phyloP scores from a whole-genome alignment of 1,284 basidiomycete species.

The Rhodotorula sp. region DNA sequence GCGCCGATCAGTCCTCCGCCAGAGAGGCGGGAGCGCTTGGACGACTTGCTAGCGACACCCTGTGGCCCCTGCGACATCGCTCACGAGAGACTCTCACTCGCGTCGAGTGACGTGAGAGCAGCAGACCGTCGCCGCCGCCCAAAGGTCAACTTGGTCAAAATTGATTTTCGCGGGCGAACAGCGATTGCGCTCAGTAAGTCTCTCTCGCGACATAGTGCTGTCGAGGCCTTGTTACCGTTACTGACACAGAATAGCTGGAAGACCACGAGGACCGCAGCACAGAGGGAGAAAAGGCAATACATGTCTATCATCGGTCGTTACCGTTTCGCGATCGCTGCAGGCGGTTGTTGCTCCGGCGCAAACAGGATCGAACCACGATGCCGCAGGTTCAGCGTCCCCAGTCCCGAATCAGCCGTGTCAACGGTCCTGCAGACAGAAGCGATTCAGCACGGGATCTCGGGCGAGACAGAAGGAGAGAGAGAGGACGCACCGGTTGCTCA shows the following conservation, averaged over 20 bases:
- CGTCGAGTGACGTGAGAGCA: not conserved
- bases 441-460: not conserved
- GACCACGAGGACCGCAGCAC: not conserved
- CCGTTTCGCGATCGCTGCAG: not conserved
- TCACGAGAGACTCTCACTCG: too few relatives aligned
- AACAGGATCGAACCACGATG: slow-evolving; percentile 1
- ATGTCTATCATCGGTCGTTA: not conserved
- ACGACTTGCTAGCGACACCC: slow-evolving; percentile 3
- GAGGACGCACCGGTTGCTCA: slow-evolving; percentile 65
- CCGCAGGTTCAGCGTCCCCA: slow-evolving; percentile 2
- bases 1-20: slow-evolving; percentile 12
- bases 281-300: not conserved
- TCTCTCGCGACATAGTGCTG: too few relatives aligned
- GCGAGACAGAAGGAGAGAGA: not conserved
- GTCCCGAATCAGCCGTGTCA: slow-evolving; percentile 4
- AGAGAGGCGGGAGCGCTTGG: not conserved
- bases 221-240: too few relatives aligned
- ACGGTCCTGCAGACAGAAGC: not conserved
- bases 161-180: too few relatives aligned
- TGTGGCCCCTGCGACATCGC: not conserved
- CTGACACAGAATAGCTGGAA: too few relatives aligned
- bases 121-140: too few relatives aligned
- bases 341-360: not conserved
- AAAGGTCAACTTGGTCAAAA: too few relatives aligned
- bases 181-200: too few relatives aligned